phyloP scores from a whole-genome alignment of 1,284 basidiomycete species.

The Cutaneotrichosporon cavernicola region DNA sequence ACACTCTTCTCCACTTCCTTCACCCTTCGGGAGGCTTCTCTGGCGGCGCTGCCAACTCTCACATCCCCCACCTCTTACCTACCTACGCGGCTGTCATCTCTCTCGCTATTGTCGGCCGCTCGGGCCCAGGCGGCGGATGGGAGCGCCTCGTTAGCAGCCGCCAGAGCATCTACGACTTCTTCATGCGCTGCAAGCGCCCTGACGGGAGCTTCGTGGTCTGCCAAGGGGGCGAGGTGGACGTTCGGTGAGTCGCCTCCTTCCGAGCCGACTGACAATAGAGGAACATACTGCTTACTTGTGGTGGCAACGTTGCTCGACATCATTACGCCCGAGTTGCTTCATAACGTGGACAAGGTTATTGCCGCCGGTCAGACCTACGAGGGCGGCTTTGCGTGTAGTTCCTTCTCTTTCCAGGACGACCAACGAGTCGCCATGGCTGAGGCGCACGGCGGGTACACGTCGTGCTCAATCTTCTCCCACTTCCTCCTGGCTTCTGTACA shows the following conservation, averaged over 20 bases:
- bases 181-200: constrained; percentile 86
- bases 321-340: constrained; percentile 80
- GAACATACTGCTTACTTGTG: constrained; percentile 72
- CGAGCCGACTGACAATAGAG: constrained; percentile 55
- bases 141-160: constrained; percentile 67
- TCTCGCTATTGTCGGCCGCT: constrained; percentile 74
- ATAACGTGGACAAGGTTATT: constrained; percentile 56
- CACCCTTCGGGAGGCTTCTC: constrained; percentile 84
- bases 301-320: constrained; percentile 73
- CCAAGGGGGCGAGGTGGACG: constrained; percentile 85
- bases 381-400: constrained; percentile 86
- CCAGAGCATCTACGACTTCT: constrained; percentile 79
- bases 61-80: constrained; percentile 81
- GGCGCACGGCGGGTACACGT: constrained; percentile 97
- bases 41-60: constrained; percentile 73
- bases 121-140: constrained; percentile 67
- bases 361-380: constrained; percentile 89
- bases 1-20: constrained; percentile 71
- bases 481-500: constrained; percentile 60
- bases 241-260: constrained; percentile 61
- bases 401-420: constrained; percentile 51
- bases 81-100: constrained; percentile 87
- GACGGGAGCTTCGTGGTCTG: constrained; percentile 94
- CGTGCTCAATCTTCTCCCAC: constrained; percentile 84
- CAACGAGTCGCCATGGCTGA: constrained; percentile 67